A percentile compares a stretch with the other conserved stretches of the same genome.
phyloP scores from a whole-genome alignment of 2,329 filamentous ascomycete genomes.

The Fusarium gaditjirri region DNA sequence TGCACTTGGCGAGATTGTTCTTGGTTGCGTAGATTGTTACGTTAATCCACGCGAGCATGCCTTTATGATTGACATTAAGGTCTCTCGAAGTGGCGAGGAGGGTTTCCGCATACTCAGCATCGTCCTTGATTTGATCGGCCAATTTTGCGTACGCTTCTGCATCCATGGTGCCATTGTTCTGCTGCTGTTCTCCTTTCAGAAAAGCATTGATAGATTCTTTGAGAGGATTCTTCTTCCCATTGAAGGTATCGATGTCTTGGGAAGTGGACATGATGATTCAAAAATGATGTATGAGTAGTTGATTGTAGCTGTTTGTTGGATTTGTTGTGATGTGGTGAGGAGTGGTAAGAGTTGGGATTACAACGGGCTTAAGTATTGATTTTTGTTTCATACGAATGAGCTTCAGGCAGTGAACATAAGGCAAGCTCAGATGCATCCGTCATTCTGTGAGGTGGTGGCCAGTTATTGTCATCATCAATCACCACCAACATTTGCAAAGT shows the following conservation, averaged over 20 bases:
- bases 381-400: rapidly evolving
- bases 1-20: too few relatives aligned
- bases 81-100: too few relatives aligned
- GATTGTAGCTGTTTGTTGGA: not conserved
- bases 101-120: too few relatives aligned
- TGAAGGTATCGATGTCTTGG: not conserved
- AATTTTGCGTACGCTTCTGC: too few relatives aligned
- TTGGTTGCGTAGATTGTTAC: too few relatives aligned
- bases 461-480: not conserved
- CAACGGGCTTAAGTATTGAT: not conserved
- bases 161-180: too few relatives aligned
- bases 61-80: too few relatives aligned
- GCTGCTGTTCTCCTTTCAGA: not conserved
- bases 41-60: too few relatives aligned
- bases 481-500: not conserved
- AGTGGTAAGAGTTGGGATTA: not conserved
- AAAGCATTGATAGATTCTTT: not conserved
- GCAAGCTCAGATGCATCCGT: too few relatives aligned
- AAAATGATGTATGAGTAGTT: not conserved
- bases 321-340: not conserved
- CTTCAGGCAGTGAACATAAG: not conserved
- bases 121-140: too few relatives aligned
- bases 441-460: not conserved
- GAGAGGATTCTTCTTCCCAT: not conserved
- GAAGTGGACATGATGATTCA: not conserved